These are phyloP conservation scores for Thymus mandschuricus DNA, from an alignment of 257 asterid genomes.

Conservation along the genomic window DNA sequence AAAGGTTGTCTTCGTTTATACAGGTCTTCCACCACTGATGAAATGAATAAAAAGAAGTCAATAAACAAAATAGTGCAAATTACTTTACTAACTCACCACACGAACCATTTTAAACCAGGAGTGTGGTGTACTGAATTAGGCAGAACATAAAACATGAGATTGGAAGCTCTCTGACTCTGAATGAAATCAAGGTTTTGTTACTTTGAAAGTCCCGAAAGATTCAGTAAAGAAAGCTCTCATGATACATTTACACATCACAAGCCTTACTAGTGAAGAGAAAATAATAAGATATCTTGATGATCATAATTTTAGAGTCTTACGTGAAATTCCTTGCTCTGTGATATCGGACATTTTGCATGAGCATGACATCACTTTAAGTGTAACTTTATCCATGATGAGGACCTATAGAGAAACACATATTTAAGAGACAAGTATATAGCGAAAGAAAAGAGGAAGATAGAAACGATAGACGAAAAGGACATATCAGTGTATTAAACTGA, in stretches of 20 bases:
- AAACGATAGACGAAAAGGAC: neutral
- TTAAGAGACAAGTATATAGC: neutral
- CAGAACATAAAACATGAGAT: constrained; percentile 7
- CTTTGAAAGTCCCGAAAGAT: neutral
- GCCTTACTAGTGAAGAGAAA: neutral
- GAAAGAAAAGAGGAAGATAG: neutral
- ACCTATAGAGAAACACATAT: constrained; percentile 52
- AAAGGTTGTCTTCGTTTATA: constrained; percentile 83
- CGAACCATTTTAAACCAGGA: constrained; percentile 10
- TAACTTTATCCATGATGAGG: constrained; percentile 94
- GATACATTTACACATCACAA: neutral
- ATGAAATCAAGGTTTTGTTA: constrained; percentile 13
- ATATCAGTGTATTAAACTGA: constrained; percentile 9
- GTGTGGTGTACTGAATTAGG: constrained; percentile 8
- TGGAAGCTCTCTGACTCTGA: neutral
- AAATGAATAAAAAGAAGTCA: constrained; percentile 22
- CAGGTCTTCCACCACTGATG: constrained; percentile 91
- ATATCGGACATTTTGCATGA: constrained; percentile 97
- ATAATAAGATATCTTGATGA: neutral
- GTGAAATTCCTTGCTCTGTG: constrained; percentile 85
- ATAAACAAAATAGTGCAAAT: constrained; percentile 9
- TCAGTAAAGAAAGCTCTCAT: neutral
- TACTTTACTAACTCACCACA: constrained; percentile 11
- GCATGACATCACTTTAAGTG: constrained; percentile 85
- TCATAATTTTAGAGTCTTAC: constrained; percentile 46